Base-by-base conservation (phyloP, 2,329 filamentous ascomycete genomes). In the Colletotrichum neosansevieriae region DNA sequence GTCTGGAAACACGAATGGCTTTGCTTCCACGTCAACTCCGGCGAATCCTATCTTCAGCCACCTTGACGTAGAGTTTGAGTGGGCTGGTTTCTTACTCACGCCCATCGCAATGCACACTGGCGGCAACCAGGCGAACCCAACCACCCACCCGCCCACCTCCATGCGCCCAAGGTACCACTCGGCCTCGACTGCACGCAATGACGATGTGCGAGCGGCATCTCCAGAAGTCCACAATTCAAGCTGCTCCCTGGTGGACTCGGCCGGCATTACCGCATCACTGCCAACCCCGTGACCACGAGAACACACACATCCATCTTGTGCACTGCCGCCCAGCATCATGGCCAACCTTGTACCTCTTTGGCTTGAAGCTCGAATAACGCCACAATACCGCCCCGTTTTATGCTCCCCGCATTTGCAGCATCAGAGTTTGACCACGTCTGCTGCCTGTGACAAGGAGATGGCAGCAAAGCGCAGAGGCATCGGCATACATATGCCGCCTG, bases 401-500 rank as follows among this genome's bases (percentile, higher is more conserved):
- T 57, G 19, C 53, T 42, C 53, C 36, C 53, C 53, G 47, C 47
- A 66, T 44, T 21, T 65, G 45, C 60, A 42, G 54, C 53, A 49
- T 49, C 7, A 65, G 47, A 42, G 53, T 65, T 49, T 49, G 32
- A 47, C 34, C 34, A 65, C 29, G 62, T 66, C 56, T 47, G 54
- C 40, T 45, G 17, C 54, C 13, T 36, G 54, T 19, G 19, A 53
- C 60, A 65, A 32, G 54, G 40, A 68, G 45, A 42, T 38, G 47
- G 42, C 40, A 34, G 32, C 17, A 21, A 21, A 44, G 32, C 24
- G 29, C 12, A 32, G 34, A 42, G 29, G 60, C 60, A 58, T 21
- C 38, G 54, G 49, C 45, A 49, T 44, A 44, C 29, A 63, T 29
- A 45, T 49, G 47, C 61, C 61, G 60, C 40, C 61, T 60, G n/a